Conservation (phyloP, 2,329 filamentous ascomycete species). For the Leptographium radiaticola region DNA sequence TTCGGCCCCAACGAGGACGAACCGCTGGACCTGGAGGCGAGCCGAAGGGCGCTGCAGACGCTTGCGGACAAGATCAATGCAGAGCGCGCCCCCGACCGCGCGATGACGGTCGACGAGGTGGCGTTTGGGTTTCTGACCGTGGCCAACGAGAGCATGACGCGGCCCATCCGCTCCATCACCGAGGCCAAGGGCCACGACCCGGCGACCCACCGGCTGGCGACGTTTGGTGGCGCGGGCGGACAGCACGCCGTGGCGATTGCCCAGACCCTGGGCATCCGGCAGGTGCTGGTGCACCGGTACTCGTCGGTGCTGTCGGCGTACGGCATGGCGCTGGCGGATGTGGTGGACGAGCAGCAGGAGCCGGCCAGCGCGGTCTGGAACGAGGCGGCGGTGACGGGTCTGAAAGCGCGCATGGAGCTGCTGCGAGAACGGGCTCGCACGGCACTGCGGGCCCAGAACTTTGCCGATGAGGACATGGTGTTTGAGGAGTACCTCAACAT, state of each 20-base stretch:
- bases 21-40: constrained; percentile 55
- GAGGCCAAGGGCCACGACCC: constrained; percentile 81
- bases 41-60: constrained; percentile 51
- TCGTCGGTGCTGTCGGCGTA: constrained; percentile 83
- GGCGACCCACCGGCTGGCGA: constrained; percentile 79
- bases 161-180: constrained; percentile 78
- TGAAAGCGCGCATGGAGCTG: constrained; percentile 56
- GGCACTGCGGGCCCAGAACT: constrained; percentile 25
- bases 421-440: constrained; percentile 51
- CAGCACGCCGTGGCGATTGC: constrained; percentile 85
- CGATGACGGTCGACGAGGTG: constrained; percentile 62
- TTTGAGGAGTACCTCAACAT: constrained; percentile 88
- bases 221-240: constrained; percentile 82
- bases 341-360: constrained; percentile 70
- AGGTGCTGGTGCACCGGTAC: constrained; percentile 75
- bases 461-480: constrained; percentile 53
- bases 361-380: constrained; percentile 43
- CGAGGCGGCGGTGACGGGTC: constrained; percentile 16
- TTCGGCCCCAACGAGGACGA: constrained; percentile 53
- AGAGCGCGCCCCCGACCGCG: constrained; percentile 42
- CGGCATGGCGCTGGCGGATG: constrained; percentile 83
- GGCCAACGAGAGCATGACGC: constrained; percentile 80
- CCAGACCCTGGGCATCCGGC: constrained; percentile 66
- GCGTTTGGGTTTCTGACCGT: constrained; percentile 82
- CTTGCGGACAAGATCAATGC: constrained; percentile 51